Conservation (phyloP, 2,329 filamentous ascomycete species). For the Ilyonectria sp. region DNA sequence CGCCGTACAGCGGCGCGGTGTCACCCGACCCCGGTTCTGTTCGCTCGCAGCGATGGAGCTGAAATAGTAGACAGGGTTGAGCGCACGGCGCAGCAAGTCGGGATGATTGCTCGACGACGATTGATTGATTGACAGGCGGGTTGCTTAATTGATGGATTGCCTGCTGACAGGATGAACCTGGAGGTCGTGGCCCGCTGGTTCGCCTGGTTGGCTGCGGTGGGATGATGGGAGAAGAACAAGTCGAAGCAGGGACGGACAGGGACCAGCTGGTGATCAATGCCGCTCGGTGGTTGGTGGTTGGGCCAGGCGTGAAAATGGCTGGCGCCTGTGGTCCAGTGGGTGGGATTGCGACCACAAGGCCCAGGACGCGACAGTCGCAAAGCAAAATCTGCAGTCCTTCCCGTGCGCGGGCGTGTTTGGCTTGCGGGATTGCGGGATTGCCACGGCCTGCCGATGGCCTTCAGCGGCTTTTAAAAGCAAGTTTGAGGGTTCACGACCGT, state of each 20-base stretch:
- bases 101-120: conserved; percentile 13
- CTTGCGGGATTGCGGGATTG: neutral
- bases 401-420: neutral
- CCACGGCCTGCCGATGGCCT: conserved; percentile 1
- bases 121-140: conserved; percentile 10
- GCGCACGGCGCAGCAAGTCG: conserved; percentile 23
- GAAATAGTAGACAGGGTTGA: neutral
- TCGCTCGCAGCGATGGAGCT: neutral
- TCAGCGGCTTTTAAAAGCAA: conserved; percentile 16
- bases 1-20: conserved; percentile 15
- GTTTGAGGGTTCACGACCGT: conserved; percentile 5
- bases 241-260: neutral
- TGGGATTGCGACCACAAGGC: neutral
- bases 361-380: conserved; percentile 7
- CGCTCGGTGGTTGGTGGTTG: neutral
- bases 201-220: conserved; percentile 19
- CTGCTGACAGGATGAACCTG: conserved; percentile 1
- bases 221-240: conserved; percentile 1
- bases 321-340: neutral
- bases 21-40: neutral
- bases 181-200: conserved; percentile 1
- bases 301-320: neutral
- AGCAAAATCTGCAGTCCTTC: conserved; percentile 6
- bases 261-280: conserved; percentile 15
- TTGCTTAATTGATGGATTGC: conserved; percentile 4